Percentiles rank a stretch among this genome's conserved stretches.
Evolutionary conservation across 2,329 filamentous ascomycete species (phyloP).

Genomic region (Monilinia polystroma): DNA sequence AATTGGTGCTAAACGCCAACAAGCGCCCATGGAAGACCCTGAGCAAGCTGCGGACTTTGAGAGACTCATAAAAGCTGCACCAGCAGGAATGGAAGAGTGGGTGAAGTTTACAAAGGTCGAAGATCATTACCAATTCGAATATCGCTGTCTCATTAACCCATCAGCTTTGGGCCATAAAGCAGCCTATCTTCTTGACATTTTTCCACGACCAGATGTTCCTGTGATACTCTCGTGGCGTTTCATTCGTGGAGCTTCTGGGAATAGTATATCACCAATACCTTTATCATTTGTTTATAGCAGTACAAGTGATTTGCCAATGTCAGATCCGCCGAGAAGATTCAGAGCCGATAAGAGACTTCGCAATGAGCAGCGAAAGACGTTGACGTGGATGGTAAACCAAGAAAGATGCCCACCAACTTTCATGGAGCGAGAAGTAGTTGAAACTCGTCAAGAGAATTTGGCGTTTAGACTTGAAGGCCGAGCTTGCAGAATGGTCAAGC

Average conservation of each 20-base stretch:
- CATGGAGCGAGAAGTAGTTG: constrained; percentile 55
- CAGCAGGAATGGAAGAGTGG: constrained; percentile 44
- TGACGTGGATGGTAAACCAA: constrained; percentile 59
- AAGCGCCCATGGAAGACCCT: constrained; percentile 52
- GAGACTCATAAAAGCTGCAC: constrained; percentile 48
- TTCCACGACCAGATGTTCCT: constrained; percentile 1
- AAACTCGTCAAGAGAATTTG: constrained; percentile 50
- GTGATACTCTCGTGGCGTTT: constrained; percentile 48
- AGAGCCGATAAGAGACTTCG: constrained; percentile 41
- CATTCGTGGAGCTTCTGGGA: constrained; percentile 45
- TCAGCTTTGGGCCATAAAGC: constrained; percentile 47
- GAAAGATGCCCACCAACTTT: constrained; percentile 53
- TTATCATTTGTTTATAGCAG: constrained; percentile 14
- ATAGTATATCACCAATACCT: constrained; percentile 29
- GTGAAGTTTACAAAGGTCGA: constrained; percentile 40
- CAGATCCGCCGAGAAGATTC: constrained; percentile 41
- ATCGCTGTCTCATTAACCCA: constrained; percentile 46
- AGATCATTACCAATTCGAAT: constrained; percentile 38
- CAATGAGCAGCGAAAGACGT: constrained; percentile 52
- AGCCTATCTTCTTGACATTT: constrained; percentile 24
- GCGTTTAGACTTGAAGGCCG: constrained; percentile 58
- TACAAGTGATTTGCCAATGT: constrained; percentile 13
- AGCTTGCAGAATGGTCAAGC: constrained; percentile 43
- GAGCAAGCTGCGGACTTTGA: constrained; percentile 52
- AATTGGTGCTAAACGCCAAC: constrained; percentile 26